Evolutionary conservation across 257 asterid genomes (phyloP).

Genomic region (Penstemon barbatus): DNA sequence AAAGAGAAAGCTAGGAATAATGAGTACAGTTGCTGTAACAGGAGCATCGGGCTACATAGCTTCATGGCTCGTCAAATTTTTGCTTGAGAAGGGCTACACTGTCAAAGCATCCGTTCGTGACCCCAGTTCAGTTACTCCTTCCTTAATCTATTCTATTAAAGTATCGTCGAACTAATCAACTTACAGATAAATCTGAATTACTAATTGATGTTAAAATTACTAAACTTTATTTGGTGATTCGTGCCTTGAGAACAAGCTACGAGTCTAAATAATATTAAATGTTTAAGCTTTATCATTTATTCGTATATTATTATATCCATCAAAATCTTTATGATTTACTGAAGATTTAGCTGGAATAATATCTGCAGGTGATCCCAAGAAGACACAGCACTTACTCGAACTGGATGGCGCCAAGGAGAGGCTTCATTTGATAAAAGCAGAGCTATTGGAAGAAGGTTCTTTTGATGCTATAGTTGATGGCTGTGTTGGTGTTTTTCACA

Average conservation of each 20-base stretch:
- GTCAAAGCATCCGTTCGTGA: conserved; percentile 43
- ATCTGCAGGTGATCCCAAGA: conserved; percentile 36
- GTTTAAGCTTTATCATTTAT: not conserved
- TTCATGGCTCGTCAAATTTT: conserved; percentile 41
- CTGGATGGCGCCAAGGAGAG: conserved; percentile 54
- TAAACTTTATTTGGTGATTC: not conserved
- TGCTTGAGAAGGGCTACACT: conserved; percentile 37
- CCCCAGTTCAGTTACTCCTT: conserved; percentile 18
- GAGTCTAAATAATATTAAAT: not conserved
- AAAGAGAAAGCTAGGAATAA: not conserved
- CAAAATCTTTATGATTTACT: conserved; percentile 1
- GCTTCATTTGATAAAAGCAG: conserved; percentile 43
- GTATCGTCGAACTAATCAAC: not conserved
- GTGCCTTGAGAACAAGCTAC: not conserved
- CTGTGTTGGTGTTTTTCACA: conserved; percentile 56
- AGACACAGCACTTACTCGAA: conserved; percentile 38
- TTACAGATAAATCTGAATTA: not conserved
- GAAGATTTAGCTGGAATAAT: conserved; percentile 3
- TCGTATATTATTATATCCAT: not conserved
- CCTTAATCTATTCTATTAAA: not conserved
- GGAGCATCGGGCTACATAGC: conserved; percentile 46
- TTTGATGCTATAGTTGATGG: conserved; percentile 51
- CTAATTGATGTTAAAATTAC: not conserved
- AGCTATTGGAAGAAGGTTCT: conserved; percentile 42
- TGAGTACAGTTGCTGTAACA: conserved; percentile 28